phyloP scores from a whole-genome alignment of 768 basidiomycete species.

The Naganishia onofrii region DNA sequence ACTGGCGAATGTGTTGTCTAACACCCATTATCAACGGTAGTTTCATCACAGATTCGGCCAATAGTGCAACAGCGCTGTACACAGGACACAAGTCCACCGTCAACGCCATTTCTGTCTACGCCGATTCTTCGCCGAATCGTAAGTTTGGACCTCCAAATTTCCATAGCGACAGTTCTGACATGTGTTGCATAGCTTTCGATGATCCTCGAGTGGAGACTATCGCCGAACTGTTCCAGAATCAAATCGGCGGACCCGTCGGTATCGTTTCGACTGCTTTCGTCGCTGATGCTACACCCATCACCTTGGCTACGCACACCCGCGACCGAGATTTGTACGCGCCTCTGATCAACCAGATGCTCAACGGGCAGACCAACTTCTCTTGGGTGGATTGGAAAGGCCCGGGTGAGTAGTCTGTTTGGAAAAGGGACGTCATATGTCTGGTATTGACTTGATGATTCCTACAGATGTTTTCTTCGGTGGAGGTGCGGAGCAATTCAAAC shows the following conservation, averaged over 20 bases:
- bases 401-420: conserved; percentile 29
- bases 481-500: conserved; percentile 51
- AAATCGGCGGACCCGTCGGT: conserved; percentile 49
- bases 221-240: conserved; percentile 35
- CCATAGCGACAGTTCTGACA: not conserved
- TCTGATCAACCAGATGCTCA: conserved; percentile 51
- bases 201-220: conserved; percentile 53
- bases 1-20: not conserved
- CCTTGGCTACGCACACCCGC: conserved; percentile 45
- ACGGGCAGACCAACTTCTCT: conserved; percentile 49
- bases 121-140: conserved; percentile 42
- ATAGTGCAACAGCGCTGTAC: conserved; percentile 53
- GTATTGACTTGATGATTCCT: not conserved
- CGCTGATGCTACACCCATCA: conserved; percentile 53
- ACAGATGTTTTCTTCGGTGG: conserved; percentile 47
- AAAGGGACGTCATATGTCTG: not conserved
- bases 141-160: not conserved
- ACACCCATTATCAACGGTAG: not conserved
- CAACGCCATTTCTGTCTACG: conserved; percentile 52
- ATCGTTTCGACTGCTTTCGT: conserved; percentile 53
- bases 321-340: conserved; percentile 48
- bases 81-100: conserved; percentile 52
- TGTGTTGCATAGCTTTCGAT: conserved; percentile 33
- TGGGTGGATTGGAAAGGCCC: conserved; percentile 51
- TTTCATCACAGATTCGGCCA: conserved; percentile 54